phyloP scores from a whole-genome alignment of 2,329 filamentous ascomycete genomes.

The Nemania sp. region DNA sequence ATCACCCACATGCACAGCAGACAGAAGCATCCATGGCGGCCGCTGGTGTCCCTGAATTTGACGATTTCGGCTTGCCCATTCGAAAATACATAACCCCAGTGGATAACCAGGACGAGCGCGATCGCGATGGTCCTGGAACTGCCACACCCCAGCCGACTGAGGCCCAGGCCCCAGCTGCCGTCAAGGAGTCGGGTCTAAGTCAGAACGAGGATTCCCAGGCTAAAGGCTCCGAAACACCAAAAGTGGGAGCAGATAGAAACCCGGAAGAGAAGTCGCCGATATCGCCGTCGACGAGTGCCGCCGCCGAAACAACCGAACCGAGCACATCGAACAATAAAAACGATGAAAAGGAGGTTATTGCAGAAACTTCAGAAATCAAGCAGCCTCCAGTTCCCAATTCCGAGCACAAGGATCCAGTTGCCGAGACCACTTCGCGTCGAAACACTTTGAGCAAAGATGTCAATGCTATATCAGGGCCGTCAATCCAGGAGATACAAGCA shows the following conservation, averaged over 20 bases:
- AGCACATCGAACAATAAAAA: slow-evolving; percentile 43
- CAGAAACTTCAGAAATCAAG: slow-evolving; percentile 42
- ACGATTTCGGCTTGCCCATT: slow-evolving; percentile 73
- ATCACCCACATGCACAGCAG: slow-evolving; percentile 39
- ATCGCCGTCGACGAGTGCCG: slow-evolving; percentile 20
- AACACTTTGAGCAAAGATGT: slow-evolving; percentile 26
- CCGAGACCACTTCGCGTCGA: slow-evolving; percentile 1
- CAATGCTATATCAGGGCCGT: slow-evolving; percentile 39
- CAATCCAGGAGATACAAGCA: slow-evolving; percentile 37
- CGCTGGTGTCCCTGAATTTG: slow-evolving; percentile 52
- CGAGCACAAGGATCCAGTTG: slow-evolving; percentile 16
- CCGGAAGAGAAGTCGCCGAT: slow-evolving; percentile 22
- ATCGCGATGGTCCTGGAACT: slow-evolving; percentile 15
- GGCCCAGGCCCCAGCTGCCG: no score
- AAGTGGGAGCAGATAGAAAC: slow-evolving; percentile 10
- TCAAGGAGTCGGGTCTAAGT: background rate
- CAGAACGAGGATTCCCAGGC: background rate
- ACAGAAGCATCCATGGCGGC: slow-evolving; percentile 37
- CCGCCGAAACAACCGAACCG: slow-evolving; percentile 28
- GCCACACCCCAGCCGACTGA: no score
- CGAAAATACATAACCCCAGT: slow-evolving; percentile 49
- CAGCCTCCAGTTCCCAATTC: slow-evolving; percentile 31
- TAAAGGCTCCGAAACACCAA: slow-evolving; percentile 1
- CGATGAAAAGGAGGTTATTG: slow-evolving; percentile 47
- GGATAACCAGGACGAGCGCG: slow-evolving; percentile 13